phyloP scores from a whole-genome alignment of 352 stramenopile species.

The Globisporangium cederbergense region DNA sequence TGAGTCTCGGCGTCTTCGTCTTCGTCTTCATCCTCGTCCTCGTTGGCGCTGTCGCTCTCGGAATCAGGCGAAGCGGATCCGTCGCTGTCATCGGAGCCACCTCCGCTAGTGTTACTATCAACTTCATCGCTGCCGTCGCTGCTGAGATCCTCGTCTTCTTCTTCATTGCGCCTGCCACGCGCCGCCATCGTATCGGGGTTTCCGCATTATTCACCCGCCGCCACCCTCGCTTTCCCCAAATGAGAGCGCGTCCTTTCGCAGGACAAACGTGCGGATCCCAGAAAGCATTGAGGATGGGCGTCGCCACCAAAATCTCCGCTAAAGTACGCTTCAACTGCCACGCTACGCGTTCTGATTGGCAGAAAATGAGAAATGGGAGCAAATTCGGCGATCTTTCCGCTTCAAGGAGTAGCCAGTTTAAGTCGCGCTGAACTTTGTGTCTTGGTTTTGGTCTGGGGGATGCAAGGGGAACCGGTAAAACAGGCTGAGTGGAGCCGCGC shows the following conservation, averaged over 20 bases:
- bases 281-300: constrained; percentile 2
- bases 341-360: constrained; percentile 7
- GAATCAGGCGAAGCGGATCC: not conserved
- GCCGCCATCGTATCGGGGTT: not conserved
- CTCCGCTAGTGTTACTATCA: constrained; percentile 12
- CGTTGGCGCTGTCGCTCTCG: constrained; percentile 7
- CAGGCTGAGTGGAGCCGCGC: not conserved
- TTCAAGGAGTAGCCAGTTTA: constrained; percentile 16
- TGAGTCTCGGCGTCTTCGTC: not conserved
- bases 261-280: constrained; percentile 6
- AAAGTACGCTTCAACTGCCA: constrained; percentile 10
- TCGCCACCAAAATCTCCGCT: constrained; percentile 1
- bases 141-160: constrained; percentile 19
- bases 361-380: not conserved
- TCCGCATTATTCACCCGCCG: not conserved
- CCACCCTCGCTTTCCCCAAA: not conserved
- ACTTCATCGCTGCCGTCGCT: constrained; percentile 17
- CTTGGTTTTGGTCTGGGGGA: not conserved
- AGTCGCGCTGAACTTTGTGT: not conserved
- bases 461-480: not conserved
- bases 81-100: constrained; percentile 8
- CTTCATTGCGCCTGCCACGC: not conserved
- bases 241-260: constrained; percentile 5
- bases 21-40: constrained; percentile 9
- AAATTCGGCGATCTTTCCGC: constrained; percentile 20